These are phyloP conservation scores for Corymbia citriodora DNA, from an alignment of 441 rosid genomes.

Conservation along the genomic window DNA sequence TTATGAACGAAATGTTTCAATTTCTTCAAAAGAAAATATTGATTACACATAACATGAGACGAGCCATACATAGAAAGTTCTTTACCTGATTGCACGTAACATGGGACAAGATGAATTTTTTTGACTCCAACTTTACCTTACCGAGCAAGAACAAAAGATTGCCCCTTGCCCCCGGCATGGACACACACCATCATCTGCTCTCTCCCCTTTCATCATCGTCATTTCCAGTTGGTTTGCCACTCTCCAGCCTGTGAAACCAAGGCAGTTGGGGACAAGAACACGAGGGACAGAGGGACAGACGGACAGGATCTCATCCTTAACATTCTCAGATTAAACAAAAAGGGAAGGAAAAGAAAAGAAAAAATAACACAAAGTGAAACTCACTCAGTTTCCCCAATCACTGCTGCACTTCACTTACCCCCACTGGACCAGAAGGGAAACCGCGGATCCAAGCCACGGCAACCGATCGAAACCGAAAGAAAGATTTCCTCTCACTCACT, in stretches of 20 bases:
- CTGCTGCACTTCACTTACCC: neutral
- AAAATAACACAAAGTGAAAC: neutral
- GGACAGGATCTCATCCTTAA: neutral
- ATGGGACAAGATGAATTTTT: neutral
- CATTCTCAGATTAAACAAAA: neutral
- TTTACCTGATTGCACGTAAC: neutral
- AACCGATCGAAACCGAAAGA: neutral
- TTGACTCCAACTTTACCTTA: neutral
- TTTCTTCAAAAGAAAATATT: too few relatives aligned
- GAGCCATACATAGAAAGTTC: neutral
- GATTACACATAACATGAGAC: neutral
- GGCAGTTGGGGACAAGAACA: neutral
- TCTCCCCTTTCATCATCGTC: neutral
- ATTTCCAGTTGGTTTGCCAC: neutral
- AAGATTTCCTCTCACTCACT: neutral
- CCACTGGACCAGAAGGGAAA: neutral
- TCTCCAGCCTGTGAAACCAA: neutral
- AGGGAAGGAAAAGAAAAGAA: accelerated
- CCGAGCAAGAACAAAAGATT: neutral
- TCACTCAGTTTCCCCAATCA: neutral
- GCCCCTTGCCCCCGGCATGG: neutral
- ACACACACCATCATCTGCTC: neutral
- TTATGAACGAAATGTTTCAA: too few relatives aligned
- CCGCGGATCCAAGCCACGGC: neutral
- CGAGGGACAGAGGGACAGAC: neutral